A percentile compares a stretch with the other conserved stretches of the same genome.
Conservation (phyloP, 1,284 basidiomycete genomes). For the Microbotryum scabiosae region DNA sequence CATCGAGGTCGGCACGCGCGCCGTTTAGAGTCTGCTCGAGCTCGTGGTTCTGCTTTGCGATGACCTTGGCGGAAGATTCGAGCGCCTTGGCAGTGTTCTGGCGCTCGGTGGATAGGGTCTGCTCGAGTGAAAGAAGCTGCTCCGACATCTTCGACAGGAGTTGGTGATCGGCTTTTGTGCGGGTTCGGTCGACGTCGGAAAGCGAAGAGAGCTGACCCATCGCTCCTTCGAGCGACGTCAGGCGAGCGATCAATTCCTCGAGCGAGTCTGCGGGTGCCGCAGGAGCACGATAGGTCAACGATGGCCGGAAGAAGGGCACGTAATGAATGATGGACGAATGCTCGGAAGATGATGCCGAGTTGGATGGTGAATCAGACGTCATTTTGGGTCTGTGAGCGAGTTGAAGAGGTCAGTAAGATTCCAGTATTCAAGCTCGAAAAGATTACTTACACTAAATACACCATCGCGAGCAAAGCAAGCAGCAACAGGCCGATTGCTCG, state of each 20-base stretch:
- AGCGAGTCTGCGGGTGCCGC: slow-evolving; percentile 57
- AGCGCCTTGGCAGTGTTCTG: slow-evolving; percentile 1
- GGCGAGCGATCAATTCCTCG: slow-evolving; percentile 58
- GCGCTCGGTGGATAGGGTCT: slow-evolving; percentile 23
- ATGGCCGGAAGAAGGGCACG: slow-evolving; percentile 31
- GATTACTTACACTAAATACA: too few relatives aligned
- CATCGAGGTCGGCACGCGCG: slow-evolving; percentile 46
- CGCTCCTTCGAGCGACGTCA: slow-evolving; percentile 43
- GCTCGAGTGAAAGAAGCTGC: slow-evolving; percentile 37
- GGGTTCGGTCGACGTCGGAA: slow-evolving; percentile 34
- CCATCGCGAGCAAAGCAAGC: too few relatives aligned
- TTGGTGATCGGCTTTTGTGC: slow-evolving; percentile 35
- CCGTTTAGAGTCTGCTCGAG: slow-evolving; percentile 10
- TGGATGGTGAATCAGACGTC: too few relatives aligned
- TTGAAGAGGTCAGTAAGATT: too few relatives aligned
- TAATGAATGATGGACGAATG: neutral
- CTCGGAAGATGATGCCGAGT: neutral
- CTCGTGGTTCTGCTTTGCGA: neutral
- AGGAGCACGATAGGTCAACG: slow-evolving; percentile 40
- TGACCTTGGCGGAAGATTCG: neutral
- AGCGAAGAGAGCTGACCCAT: slow-evolving; percentile 40
- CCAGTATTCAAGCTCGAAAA: too few relatives aligned
- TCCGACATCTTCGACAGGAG: slow-evolving; percentile 33
- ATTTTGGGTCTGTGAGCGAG: too few relatives aligned
- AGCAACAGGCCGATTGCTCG: slow-evolving; percentile 41